These are phyloP conservation scores for Melanopsichium pennsylvanicum DNA, from an alignment of 1,284 basidiomycete species.

Conservation along the genomic window DNA sequence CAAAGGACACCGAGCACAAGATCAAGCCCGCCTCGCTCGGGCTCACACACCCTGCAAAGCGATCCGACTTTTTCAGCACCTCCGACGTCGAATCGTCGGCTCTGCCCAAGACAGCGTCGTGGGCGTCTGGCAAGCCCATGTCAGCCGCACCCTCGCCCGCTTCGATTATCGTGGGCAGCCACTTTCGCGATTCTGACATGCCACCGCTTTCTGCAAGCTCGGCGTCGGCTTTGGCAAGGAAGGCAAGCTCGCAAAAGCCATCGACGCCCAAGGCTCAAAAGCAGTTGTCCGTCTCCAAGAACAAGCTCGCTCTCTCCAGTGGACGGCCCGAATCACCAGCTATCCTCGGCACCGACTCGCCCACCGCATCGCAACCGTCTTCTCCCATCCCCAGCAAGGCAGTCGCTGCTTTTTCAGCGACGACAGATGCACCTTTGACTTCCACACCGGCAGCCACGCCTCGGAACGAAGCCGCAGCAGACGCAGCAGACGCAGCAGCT, in stretches of 20 bases:
- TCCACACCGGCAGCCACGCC: conserved; percentile 8
- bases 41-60: conserved; percentile 41
- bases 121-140: conserved; percentile 61
- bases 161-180: conserved; percentile 35
- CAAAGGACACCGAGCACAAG: conserved; percentile 64
- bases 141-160: conserved; percentile 24
- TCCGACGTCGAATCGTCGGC: conserved; percentile 53
- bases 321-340: conserved; percentile 43
- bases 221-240: conserved; percentile 39
- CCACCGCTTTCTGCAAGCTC: conserved; percentile 52
- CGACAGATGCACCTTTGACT: not conserved
- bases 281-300: conserved; percentile 18
- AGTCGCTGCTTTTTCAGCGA: conserved; percentile 7
- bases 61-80: conserved; percentile 24
- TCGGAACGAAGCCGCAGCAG: conserved; percentile 7
- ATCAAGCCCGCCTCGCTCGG: conserved; percentile 57
- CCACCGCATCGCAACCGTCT: conserved; percentile 27
- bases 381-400: conserved; percentile 36
- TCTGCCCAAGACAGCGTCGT: conserved; percentile 63
- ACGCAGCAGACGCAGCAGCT: not conserved
- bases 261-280: conserved; percentile 39
- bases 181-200: conserved; percentile 56
- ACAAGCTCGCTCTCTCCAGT: conserved; percentile 21
- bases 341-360: conserved; percentile 30
- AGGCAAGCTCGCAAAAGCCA: conserved; percentile 44